Percentiles rank a stretch among this genome's conserved stretches.
phyloP scores from a whole-genome alignment of 768 basidiomycete genomes.

The Amanita subjunquillea region DNA sequence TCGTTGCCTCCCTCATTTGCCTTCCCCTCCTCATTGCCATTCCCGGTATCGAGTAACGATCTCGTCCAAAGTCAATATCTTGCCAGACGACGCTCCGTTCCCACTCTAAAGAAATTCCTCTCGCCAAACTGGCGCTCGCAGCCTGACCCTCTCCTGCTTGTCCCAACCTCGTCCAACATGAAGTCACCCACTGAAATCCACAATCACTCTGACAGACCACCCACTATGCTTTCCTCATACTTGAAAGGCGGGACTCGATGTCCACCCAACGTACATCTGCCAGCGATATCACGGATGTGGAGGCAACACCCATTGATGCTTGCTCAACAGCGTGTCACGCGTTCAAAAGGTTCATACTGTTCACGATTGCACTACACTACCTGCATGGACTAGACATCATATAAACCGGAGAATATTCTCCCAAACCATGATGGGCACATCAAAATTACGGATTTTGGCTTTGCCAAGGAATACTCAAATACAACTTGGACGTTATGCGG shows the following conservation, averaged over 20 bases:
- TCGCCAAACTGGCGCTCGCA: background rate
- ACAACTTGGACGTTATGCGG: constrained; percentile 95
- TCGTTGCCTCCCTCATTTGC: no score
- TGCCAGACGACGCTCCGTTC: no score
- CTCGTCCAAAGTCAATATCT: no score
- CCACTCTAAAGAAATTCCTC: background rate
- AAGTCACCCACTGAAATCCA: constrained; percentile 8
- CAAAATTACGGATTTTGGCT: constrained; percentile 95
- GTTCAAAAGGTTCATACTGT: constrained; percentile 59
- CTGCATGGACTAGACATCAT: constrained; percentile 83
- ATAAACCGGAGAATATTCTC: constrained; percentile 96
- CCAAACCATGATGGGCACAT: constrained; percentile 93
- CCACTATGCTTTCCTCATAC: constrained; percentile 19
- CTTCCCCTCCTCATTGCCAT: no score
- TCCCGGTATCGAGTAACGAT: no score
- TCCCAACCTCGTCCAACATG: constrained; percentile 16
- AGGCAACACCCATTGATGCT: constrained; percentile 10
- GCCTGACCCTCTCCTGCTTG: constrained; percentile 5
- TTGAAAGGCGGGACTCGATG: constrained; percentile 53
- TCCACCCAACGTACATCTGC: constrained; percentile 58
- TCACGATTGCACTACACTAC: constrained; percentile 86
- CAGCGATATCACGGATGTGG: constrained; percentile 28
- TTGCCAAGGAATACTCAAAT: constrained; percentile 81
- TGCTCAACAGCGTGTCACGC: constrained; percentile 12
- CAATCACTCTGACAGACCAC: background rate